Evolutionary conservation across 2,329 filamentous ascomycete species (phyloP), one percentile per base, ranked within the genome.

Genomic region (Epichloe hybrida): DNA sequence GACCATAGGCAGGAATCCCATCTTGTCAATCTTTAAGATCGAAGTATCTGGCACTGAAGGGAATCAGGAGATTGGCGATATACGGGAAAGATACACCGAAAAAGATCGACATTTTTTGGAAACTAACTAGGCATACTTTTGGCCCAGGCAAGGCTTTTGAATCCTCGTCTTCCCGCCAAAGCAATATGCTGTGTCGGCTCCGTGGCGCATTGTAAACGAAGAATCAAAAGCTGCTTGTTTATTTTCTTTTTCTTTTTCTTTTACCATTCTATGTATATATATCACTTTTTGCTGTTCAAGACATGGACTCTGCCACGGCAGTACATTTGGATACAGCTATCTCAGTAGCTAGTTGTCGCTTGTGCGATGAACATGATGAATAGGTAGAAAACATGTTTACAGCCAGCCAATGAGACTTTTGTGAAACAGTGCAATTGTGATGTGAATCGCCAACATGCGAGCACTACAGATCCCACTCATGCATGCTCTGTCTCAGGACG

Each of bases 261-360:
- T 40, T 48, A 39, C 21, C 27, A 40, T 52, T 52, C 46, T 39
- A 11, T 52, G 46, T 52, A 48, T 9, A 48, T 9, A 44, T 51
- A 43, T 48, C 12, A 5, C 4, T 36, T 39, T 15, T 15, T 47
- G 11, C 17, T 39, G 21, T 27, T 37, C 35, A 5, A 36, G 20
- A 15, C 27, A 21, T 38, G 12, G 2, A 17, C 27, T 45, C 17
- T 21, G n/a, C 43, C 17, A 11, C 27, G 27, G 13, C 27, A 45
- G n/a, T 46, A 36, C 31, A 46, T 37, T 35, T 35, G 31, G 34
- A 35, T 15, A 36, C 11, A 35, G 43, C 43, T 36, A 35, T 46
- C 7, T 46, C 15, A 5, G 43, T 8, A 21, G 27, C 31, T 9
- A 35, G n/a, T 11, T 36, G 12, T 15, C 7, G 27, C 15, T 27